A percentile compares a stretch with the other conserved stretches of the same genome.
phyloP scores from a whole-genome alignment of 2,329 filamentous ascomycete species.

The Talaromyces sp. region DNA sequence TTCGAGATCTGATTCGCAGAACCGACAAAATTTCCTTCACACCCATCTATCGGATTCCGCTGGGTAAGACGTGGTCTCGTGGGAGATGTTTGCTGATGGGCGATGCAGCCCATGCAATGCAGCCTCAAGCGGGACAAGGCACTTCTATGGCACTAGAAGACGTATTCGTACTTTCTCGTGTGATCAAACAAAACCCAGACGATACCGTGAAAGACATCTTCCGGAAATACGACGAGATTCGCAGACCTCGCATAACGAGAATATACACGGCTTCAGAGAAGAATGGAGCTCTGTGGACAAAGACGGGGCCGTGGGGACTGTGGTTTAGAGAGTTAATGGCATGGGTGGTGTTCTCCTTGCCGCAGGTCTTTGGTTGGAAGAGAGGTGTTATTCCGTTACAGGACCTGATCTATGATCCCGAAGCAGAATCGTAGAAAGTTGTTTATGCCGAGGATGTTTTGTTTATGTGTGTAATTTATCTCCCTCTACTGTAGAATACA shows the following conservation, averaged over 20 bases:
- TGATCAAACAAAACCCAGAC: slow-evolving; percentile 15
- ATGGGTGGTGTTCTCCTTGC: slow-evolving; percentile 13
- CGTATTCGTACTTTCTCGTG: slow-evolving; percentile 21
- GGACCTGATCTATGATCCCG: slow-evolving; percentile 27
- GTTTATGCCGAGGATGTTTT: neutral
- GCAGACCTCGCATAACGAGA: slow-evolving; percentile 25
- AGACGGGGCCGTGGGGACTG: slow-evolving; percentile 18
- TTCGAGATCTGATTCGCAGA: slow-evolving; percentile 2
- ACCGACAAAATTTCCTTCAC: slow-evolving; percentile 27
- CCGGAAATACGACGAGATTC: slow-evolving; percentile 21
- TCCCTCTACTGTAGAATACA: neutral
- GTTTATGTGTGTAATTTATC: neutral
- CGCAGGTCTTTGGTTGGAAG: slow-evolving; percentile 16
- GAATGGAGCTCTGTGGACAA: slow-evolving; percentile 21
- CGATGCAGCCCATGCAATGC: slow-evolving; percentile 3
- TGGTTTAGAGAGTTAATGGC: slow-evolving; percentile 22
- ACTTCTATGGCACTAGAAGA: neutral
- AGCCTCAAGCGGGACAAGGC: neutral
- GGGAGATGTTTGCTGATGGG: slow-evolving; percentile 1
- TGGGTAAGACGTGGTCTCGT: slow-evolving; percentile 28
- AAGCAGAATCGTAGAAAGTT: slow-evolving; percentile 11
- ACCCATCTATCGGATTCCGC: slow-evolving; percentile 31
- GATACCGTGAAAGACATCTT: slow-evolving; percentile 17
- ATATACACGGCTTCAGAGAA: slow-evolving; percentile 18
- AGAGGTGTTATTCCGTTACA: slow-evolving; percentile 17